Evolutionary conservation across 2,329 filamentous ascomycete species (phyloP).

Genomic region (Thelonectria rubi): DNA sequence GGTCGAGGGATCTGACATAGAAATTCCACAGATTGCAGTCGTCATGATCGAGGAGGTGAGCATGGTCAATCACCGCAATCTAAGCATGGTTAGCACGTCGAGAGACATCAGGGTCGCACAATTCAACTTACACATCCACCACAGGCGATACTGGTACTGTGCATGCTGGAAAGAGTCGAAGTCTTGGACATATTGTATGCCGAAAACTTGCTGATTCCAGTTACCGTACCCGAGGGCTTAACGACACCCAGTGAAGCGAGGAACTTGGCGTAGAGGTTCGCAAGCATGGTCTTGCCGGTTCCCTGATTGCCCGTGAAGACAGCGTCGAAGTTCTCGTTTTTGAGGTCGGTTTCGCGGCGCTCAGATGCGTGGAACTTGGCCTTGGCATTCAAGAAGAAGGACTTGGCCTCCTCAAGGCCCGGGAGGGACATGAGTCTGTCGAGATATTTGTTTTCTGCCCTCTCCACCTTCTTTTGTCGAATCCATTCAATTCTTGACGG

Average conservation of each 20-base stretch:
- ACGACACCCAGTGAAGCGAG: constrained; percentile 42
- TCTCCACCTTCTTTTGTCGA: constrained; percentile 56
- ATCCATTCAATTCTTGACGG: constrained; percentile 51
- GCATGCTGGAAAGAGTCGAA: constrained; percentile 52
- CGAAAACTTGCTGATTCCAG: constrained; percentile 40
- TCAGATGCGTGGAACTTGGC: constrained; percentile 60
- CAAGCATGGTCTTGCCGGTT: constrained; percentile 45
- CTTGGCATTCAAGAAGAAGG: constrained; percentile 57
- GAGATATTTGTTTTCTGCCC: constrained; percentile 60
- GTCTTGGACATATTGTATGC: constrained; percentile 45
- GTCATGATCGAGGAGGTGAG: constrained; percentile 42
- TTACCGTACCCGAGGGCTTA: constrained; percentile 56
- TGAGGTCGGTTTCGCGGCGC: constrained; percentile 58
- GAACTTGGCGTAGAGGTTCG: constrained; percentile 44
- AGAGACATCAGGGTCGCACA: background rate
- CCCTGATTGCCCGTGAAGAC: constrained; percentile 45
- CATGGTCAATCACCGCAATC: constrained; percentile 44
- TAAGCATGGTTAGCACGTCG: constrained; percentile 27
- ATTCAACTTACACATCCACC: constrained; percentile 65
- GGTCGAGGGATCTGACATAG: constrained; percentile 37
- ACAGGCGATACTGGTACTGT: constrained; percentile 49
- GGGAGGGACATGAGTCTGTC: constrained; percentile 70
- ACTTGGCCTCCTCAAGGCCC: constrained; percentile 70
- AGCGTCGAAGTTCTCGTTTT: constrained; percentile 51
- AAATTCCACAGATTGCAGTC: constrained; percentile 44